Percentiles rank a stretch among this genome's conserved stretches.
Conservation (phyloP, 2,329 filamentous ascomycete species). For the Ophiostoma sp. region DNA sequence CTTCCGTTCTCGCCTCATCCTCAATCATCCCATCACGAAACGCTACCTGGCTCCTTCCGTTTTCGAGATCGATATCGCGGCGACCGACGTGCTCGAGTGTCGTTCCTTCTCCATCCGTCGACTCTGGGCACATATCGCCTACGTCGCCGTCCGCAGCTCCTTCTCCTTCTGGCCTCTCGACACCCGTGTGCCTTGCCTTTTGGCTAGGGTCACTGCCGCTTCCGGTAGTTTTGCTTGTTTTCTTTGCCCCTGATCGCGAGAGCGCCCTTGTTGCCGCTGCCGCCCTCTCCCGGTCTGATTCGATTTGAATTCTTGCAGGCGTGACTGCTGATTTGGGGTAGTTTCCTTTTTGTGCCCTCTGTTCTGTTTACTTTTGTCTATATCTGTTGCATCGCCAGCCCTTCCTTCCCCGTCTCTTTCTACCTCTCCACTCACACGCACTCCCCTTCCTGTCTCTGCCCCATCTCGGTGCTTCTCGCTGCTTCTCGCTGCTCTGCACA, state of each 20-base stretch:
- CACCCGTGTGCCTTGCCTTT: neutral
- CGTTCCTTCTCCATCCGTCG: neutral
- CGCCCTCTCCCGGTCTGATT: neutral
- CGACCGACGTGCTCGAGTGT: neutral
- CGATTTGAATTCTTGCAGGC: neutral
- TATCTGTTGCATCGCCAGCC: neutral
- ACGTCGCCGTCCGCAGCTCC: neutral
- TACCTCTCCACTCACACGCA: neutral
- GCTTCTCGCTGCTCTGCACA: neutral
- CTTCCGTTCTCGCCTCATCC: neutral
- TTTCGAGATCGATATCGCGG: neutral
- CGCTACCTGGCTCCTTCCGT: conserved; percentile 1
- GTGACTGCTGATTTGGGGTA: conserved; percentile 3
- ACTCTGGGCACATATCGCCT: neutral
- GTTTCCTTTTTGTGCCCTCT: neutral
- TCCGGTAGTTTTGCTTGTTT: conserved; percentile 2
- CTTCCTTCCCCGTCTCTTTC: neutral
- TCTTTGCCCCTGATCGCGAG: neutral
- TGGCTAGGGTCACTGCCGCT: conserved; percentile 1
- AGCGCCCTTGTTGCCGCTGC: neutral
- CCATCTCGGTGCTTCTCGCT: neutral
- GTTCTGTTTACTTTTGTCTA: neutral
- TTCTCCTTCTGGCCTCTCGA: neutral
- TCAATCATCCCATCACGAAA: neutral
- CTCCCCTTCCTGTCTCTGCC: neutral